These are phyloP conservation scores for Drosera spatulata DNA, from an alignment of 179 eudicot species.

Conservation along the genomic window DNA sequence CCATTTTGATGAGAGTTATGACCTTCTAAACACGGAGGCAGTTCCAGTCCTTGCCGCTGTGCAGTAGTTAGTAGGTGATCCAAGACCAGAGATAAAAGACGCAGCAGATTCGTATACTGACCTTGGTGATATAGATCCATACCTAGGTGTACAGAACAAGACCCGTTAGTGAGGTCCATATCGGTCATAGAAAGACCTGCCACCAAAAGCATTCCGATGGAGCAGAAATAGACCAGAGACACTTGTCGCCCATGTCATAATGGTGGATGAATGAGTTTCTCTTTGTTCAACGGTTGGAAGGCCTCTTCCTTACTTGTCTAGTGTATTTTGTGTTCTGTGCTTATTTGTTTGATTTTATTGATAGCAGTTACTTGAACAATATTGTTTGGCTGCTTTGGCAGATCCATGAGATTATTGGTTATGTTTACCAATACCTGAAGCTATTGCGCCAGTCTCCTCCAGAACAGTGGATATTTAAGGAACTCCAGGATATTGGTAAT, in stretches of 20 bases:
- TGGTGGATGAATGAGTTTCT: no score
- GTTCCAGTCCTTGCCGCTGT: background rate
- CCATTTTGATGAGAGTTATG: no score
- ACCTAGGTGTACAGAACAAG: background rate
- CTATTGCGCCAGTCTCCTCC: constrained; percentile 64
- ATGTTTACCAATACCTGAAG: constrained; percentile 78
- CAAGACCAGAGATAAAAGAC: background rate
- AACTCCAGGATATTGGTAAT: constrained; percentile 86
- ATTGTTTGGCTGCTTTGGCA: constrained; percentile 15
- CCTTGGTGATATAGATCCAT: background rate
- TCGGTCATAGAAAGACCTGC: background rate
- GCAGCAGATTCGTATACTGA: background rate
- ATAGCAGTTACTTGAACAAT: no score
- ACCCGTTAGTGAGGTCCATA: background rate
- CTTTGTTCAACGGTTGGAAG: no score
- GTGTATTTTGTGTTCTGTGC: no score
- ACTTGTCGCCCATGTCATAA: background rate
- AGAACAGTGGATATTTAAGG: constrained; percentile 89
- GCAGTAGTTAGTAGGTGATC: background rate
- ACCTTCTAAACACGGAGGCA: background rate
- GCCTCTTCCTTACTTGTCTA: no score
- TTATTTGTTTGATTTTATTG: no score
- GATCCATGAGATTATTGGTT: constrained; percentile 80
- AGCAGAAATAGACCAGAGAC: background rate
- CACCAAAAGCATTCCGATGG: background rate